Conservation (phyloP, 1,139 yeast species). For the Hemisphaericaspora xylanilytica region DNA sequence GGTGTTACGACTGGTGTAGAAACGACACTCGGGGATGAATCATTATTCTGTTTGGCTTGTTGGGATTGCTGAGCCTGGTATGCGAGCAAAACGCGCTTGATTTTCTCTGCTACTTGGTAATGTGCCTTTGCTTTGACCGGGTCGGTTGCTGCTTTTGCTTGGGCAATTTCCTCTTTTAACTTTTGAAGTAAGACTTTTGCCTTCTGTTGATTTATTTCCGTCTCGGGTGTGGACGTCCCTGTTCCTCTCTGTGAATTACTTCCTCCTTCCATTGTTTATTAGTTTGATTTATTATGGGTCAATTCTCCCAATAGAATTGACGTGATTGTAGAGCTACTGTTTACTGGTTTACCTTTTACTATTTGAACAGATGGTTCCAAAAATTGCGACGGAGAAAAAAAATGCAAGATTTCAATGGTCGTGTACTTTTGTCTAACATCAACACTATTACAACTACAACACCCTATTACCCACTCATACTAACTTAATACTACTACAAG, state of each 20-base stretch:
- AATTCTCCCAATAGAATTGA: no score
- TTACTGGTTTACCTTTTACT: no score
- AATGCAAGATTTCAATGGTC: background rate
- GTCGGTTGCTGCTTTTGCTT: constrained; percentile 55
- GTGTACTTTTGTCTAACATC: background rate
- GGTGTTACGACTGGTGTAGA: background rate
- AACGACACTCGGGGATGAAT: background rate
- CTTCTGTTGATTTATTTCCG: constrained; percentile 15
- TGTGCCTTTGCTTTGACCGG: constrained; percentile 66
- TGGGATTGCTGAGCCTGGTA: constrained; percentile 41
- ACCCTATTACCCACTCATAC: no score
- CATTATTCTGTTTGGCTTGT: constrained; percentile 3
- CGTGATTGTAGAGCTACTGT: no score
- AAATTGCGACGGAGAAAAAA: no score
- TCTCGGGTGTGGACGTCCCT: constrained; percentile 12
- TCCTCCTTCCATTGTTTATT: background rate
- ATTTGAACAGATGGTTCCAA: no score
- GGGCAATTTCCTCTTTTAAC: constrained; percentile 60
- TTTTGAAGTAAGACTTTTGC: constrained; percentile 11
- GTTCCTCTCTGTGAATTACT: background rate
- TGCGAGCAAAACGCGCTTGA: constrained; percentile 47
- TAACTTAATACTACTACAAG: background rate
- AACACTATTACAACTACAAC: background rate
- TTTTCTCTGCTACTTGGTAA: constrained; percentile 63
- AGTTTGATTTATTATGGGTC: background rate